phyloP scores from a whole-genome alignment of 345 rosid species.

The Lepidium sativum region DNA sequence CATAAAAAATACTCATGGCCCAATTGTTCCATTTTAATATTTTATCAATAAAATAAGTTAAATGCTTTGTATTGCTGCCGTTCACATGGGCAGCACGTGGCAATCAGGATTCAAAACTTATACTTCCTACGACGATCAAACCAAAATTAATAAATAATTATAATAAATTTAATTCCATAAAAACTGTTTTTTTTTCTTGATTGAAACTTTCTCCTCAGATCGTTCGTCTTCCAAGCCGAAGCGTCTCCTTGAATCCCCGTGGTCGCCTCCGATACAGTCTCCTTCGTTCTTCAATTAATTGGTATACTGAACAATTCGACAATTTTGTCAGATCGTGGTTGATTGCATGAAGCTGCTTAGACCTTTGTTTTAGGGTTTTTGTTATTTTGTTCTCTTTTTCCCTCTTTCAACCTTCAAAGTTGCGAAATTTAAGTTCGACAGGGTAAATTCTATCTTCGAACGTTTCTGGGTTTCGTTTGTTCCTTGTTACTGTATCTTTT shows the following conservation, averaged over 20 bases:
- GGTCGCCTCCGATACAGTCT: slow-evolving; percentile 2
- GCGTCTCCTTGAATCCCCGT: slow-evolving; percentile 12
- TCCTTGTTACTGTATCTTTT: neutral
- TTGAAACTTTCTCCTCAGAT: slow-evolving; percentile 18
- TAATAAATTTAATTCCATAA: neutral
- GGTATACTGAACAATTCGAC: slow-evolving; percentile 4
- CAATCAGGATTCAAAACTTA: slow-evolving; percentile 19
- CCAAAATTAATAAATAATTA: neutral
- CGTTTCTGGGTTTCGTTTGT: slow-evolving; percentile 15
- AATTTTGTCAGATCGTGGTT: neutral
- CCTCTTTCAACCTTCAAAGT: neutral
- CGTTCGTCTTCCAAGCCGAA: slow-evolving; percentile 15
- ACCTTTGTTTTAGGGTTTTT: slow-evolving; percentile 24
- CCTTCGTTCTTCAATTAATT: neutral
- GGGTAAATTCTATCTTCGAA: no score
- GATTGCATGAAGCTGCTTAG: slow-evolving; percentile 24
- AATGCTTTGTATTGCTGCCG: slow-evolving; percentile 16
- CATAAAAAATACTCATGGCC: neutral
- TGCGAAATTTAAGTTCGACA: neutral
- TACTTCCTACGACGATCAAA: slow-evolving; percentile 19
- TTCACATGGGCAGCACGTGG: slow-evolving; percentile 33
- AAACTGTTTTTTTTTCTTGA: neutral
- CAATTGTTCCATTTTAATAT: neutral
- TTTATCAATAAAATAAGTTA: neutral
- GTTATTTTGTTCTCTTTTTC: neutral